phyloP scores from a whole-genome alignment of 352 stramenopile genomes.

The Phytophthora ohioensis region DNA sequence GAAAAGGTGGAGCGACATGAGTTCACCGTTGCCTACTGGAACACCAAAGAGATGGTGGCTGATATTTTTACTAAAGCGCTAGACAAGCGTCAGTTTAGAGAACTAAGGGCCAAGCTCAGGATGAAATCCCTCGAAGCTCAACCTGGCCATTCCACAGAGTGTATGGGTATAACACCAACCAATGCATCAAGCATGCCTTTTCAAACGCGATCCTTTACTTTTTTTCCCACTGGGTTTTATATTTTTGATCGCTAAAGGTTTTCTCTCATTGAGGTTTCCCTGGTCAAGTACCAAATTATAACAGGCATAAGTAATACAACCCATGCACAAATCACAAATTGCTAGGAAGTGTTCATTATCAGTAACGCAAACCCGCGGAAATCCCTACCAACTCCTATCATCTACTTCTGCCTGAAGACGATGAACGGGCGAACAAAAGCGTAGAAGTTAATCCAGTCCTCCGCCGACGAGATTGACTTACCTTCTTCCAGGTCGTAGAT shows the following conservation, averaged over 20 bases:
- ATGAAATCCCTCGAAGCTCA: slow-evolving; percentile 1
- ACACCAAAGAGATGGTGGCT: slow-evolving; percentile 5
- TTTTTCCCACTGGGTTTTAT: slow-evolving; percentile 13
- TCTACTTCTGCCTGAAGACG: slow-evolving; percentile 7
- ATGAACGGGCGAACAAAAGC: slow-evolving; percentile 12
- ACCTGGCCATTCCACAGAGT: background rate
- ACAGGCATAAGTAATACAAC: background rate
- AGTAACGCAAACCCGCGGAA: slow-evolving; percentile 7
- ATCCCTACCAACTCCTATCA: slow-evolving; percentile 16
- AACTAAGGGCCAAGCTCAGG: background rate
- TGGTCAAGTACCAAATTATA: slow-evolving; percentile 18
- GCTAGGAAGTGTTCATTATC: slow-evolving; percentile 11
- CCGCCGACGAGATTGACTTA: background rate
- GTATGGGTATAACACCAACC: background rate
- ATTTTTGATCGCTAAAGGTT: slow-evolving; percentile 4
- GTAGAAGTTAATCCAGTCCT: slow-evolving; percentile 13
- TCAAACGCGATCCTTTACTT: slow-evolving; percentile 4
- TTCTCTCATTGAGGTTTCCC: slow-evolving; percentile 19
- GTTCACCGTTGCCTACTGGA: background rate
- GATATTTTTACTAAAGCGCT: slow-evolving; percentile 7
- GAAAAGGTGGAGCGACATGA: too few species aligned
- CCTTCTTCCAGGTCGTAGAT: slow-evolving; percentile 13
- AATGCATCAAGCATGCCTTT: slow-evolving; percentile 12
- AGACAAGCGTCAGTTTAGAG: slow-evolving; percentile 14
- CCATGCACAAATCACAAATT: slow-evolving; percentile 1